Base-by-base conservation (phyloP, 768 basidiomycete species). In the Myochromella boudieri region DNA sequence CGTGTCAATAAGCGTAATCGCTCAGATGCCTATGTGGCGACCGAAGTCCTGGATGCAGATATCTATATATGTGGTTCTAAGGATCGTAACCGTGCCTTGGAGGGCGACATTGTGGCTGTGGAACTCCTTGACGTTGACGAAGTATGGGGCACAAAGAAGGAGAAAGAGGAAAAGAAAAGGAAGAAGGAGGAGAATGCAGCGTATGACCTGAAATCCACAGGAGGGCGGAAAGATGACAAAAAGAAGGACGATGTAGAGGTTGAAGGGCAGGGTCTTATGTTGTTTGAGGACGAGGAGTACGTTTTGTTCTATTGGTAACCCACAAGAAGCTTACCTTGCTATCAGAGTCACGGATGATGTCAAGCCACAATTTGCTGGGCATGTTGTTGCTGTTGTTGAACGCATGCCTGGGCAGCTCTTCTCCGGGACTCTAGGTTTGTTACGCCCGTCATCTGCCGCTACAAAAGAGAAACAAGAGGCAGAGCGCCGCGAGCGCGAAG, bases 231-330 rank as follows among this genome's bases (percentile, higher is more conserved):
- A 70, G 91, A 94, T 60, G 95, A 98, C 74, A 99, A 99, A 84
- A 98, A 98, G 80, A 97, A 97, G 73, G 97, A 99, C 60, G 97
- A 98, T 60, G 95, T 99, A 24, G 97, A 99, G 66, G 97, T 99
- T 22, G 97, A 99, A 71, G 97, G 97, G 2, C 97, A 99, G 67
- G 95, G 95, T 4, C 69, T 97, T 57, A 89, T 92, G 78, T 71
- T 99, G 44, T 97, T 98, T 52, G 95, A 97, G 59, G 97, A 99
- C 58, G 97, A 98, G 72, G 95, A 97, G 85, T 91, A 61, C 34
- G 78, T 71, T 24, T 43, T 15, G 40, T 25, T 43, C 38, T 6
- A 20, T 34, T 22, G 27, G n/a, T n/a, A n/a, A n/a, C n/a, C n/a
- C n/a, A n/a, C n/a, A n/a, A n/a, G n/a, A n/a, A n/a, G 27, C 27